Conservation (phyloP, 768 basidiomycete genomes). For the Calocybe indica region DNA sequence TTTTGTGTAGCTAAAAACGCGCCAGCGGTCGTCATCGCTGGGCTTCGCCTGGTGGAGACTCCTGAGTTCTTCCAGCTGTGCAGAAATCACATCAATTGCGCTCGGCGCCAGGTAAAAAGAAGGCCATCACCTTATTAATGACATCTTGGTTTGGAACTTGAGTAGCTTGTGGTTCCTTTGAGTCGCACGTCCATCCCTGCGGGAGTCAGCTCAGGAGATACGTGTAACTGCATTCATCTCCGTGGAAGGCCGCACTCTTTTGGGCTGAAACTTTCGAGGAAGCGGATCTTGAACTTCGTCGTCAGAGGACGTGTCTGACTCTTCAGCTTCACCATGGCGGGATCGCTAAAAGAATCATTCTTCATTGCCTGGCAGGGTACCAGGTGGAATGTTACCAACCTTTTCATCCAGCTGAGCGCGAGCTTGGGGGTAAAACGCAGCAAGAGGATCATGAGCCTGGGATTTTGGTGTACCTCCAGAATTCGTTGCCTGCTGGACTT, state of each 20-base stretch:
- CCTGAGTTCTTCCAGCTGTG: slow-evolving; percentile 61
- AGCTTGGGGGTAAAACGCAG: slow-evolving; percentile 58
- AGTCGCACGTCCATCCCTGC: slow-evolving; percentile 68
- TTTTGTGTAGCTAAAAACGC: slow-evolving; percentile 59
- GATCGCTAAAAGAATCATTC: slow-evolving; percentile 19
- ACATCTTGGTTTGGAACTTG: slow-evolving; percentile 65
- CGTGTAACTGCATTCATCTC: not conserved
- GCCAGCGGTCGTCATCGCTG: slow-evolving; percentile 61
- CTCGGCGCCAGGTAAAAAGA: not conserved
- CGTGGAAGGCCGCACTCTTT: not conserved
- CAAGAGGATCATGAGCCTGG: slow-evolving; percentile 45
- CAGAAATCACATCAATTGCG: not conserved
- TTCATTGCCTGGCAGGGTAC: not conserved
- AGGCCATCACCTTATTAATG: slow-evolving; percentile 52
- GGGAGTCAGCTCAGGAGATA: not conserved
- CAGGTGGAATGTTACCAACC: slow-evolving; percentile 21
- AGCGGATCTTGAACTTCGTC: slow-evolving; percentile 11
- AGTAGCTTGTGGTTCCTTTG: slow-evolving; percentile 25
- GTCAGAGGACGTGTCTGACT: slow-evolving; percentile 19
- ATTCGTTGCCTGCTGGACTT: no score
- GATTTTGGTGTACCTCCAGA: not conserved
- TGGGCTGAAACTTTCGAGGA: not conserved
- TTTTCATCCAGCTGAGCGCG: slow-evolving; percentile 38
- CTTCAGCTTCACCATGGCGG: slow-evolving; percentile 31
- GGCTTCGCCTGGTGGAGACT: slow-evolving; percentile 57